Evolutionary conservation across 2,329 filamentous ascomycete genomes (phyloP).

Genomic region (Talaromyces albobiverticillius): DNA sequence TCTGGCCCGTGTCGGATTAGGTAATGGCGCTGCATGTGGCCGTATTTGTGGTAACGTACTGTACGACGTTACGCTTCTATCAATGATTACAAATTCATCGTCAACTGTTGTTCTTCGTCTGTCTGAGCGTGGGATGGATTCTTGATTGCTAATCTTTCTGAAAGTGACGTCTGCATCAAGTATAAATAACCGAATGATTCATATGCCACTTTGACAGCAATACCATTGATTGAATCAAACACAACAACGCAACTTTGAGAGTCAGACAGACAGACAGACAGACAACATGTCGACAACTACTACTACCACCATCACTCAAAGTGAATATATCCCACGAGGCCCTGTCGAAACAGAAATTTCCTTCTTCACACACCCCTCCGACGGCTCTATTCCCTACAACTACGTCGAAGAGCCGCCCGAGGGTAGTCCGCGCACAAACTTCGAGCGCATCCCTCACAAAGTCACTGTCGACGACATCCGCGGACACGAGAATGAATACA

Average conservation of each 20-base stretch:
- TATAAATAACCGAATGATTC: neutral
- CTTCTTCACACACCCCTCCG: constrained; percentile 62
- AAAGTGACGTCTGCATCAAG: neutral
- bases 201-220: neutral
- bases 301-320: constrained; percentile 16
- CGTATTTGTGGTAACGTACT: neutral
- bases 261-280: too few species aligned
- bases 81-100: neutral
- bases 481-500: constrained; percentile 63
- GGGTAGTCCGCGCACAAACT: constrained; percentile 66
- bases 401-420: constrained; percentile 63
- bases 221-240: too few species aligned
- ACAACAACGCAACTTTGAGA: neutral
- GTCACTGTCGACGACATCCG: constrained; percentile 71
- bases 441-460: constrained; percentile 46
- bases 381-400: constrained; percentile 61
- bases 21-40: neutral
- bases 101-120: neutral
- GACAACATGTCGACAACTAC: constrained; percentile 2
- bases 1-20: neutral
- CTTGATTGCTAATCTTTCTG: neutral
- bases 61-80: neutral
- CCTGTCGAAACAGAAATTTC: constrained; percentile 61
- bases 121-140: too few species aligned
- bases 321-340: constrained; percentile 53